Percentiles rank a stretch among this genome's conserved stretches.
phyloP scores from a whole-genome alignment of 805 yeast species.

The Dipodascopsis uninucleata region DNA sequence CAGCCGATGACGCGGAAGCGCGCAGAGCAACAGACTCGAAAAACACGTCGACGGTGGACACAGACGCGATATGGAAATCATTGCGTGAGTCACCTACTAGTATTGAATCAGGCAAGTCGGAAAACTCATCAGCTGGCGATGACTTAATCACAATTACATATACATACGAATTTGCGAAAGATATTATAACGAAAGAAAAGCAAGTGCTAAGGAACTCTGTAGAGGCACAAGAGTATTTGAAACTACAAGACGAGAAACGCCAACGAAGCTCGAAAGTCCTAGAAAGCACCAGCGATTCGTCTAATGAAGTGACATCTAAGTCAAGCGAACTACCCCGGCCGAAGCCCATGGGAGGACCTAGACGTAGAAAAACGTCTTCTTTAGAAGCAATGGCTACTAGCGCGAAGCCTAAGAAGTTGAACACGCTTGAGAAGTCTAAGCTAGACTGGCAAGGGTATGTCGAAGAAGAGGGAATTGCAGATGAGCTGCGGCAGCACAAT shows the following conservation, averaged over 20 bases:
- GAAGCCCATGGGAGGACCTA: not conserved
- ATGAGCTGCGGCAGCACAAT: constrained; percentile 74
- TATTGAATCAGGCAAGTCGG: not conserved
- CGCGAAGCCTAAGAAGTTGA: constrained; percentile 63
- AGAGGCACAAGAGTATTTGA: constrained; percentile 79
- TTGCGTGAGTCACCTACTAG: constrained; percentile 8
- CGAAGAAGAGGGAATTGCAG: constrained; percentile 77
- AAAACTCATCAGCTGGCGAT: constrained; percentile 30
- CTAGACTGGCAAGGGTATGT: constrained; percentile 95
- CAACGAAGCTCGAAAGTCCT: no score
- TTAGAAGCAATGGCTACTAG: constrained; percentile 24
- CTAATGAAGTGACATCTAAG: no score
- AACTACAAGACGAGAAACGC: no score
- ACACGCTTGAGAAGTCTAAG: constrained; percentile 88
- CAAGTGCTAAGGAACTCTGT: constrained; percentile 73
- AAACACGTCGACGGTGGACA: constrained; percentile 23
- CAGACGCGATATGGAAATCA: constrained; percentile 27
- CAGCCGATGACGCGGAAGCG: constrained; percentile 9
- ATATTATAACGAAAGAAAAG: constrained; percentile 70
- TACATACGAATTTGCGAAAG: constrained; percentile 87
- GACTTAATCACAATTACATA: constrained; percentile 68
- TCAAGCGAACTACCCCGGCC: constrained; percentile 1
- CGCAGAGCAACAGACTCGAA: no score
- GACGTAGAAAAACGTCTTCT: constrained; percentile 19
- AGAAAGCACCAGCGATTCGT: no score